Evolutionary conservation across 1,284 basidiomycete genomes (phyloP), one percentile per base, ranked within the genome.

Genomic region (Sporisorium graminicola): DNA sequence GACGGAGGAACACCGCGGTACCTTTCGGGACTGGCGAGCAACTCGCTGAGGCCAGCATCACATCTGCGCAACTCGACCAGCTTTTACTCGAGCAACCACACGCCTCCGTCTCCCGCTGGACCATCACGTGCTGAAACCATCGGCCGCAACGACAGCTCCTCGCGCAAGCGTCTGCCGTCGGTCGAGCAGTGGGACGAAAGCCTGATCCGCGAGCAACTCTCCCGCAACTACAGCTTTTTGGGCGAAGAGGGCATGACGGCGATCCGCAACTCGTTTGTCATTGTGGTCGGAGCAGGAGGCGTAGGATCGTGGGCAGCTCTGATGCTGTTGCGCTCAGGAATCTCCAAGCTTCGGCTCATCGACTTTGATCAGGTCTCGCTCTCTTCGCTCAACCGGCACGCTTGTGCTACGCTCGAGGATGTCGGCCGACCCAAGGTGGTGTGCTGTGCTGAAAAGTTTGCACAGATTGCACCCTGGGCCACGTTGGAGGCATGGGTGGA

Each of bases 231-330:
- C 85, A 91, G 92, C 22, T 98, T 99, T 87, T 92, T 99, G 53
- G 94, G 94, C 0, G 93, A 96, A 35, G 92, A 95, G 40, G 90
- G 91, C 26, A 97, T 98, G 94, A 84, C 87, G 13, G 91, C 90
- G 79, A 89, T 99, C 47, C 89, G 97, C 64, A 85, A 89, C 24
- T 90, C 91, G 8, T 91, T 89, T 20, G 94, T 98, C 4, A 93
- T 94, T 22, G 88, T 99, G 24, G 90, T 99, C 9, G 97, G 97
- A 4, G 94, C 95, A 74, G 97, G 97, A 64, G 97, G 97, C 6
- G 97, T 99, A 1, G 95, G 96, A 0, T 94, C 93, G 79, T 96
- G 94, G 92, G 92, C 92, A 27, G 95, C 96, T 7, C 90, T 96
- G 33, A 98, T 98, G 94, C 90, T 85, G 1, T 64, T 85, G 18